phyloP scores from a whole-genome alignment of 164 flowering plant genomes.

The Vitis amurensis region DNA sequence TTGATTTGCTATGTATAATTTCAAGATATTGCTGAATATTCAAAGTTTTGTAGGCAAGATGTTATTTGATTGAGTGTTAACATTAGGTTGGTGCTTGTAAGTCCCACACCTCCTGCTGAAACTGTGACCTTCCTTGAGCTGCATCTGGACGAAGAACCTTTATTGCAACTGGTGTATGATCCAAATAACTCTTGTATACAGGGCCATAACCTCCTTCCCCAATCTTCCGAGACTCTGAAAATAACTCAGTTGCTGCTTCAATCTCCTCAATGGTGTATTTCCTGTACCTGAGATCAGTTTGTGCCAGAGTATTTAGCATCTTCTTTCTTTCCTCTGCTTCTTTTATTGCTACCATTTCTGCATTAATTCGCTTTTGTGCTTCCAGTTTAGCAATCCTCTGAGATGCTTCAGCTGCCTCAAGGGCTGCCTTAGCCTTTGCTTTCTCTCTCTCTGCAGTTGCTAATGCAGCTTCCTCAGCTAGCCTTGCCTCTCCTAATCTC shows the following conservation, averaged over 20 bases:
- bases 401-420: slow-evolving; percentile 79
- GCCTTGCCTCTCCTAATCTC: slow-evolving; percentile 57
- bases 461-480: slow-evolving; percentile 70
- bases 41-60: too few species aligned
- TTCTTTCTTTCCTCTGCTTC: slow-evolving; percentile 64
- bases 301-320: slow-evolving; percentile 27
- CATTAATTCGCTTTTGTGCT: slow-evolving; percentile 62
- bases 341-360: slow-evolving; percentile 59
- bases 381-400: slow-evolving; percentile 70
- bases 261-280: slow-evolving; percentile 71
- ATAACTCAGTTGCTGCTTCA: slow-evolving; percentile 59
- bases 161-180: slow-evolving; percentile 71
- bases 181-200: slow-evolving; percentile 57
- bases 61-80: too few species aligned
- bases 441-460: slow-evolving; percentile 66
- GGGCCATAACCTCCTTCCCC: slow-evolving; percentile 92
- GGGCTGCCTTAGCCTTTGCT: slow-evolving; percentile 63
- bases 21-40: too few species aligned
- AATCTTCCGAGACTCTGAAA: slow-evolving; percentile 50
- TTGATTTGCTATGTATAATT: too few species aligned
- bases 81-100: too few species aligned
- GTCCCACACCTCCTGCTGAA: slow-evolving; percentile 59
- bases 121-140: slow-evolving; percentile 78
- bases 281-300: slow-evolving; percentile 51
- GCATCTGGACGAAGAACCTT: slow-evolving; percentile 81